A percentile compares a stretch with the other conserved stretches of the same genome.
These are phyloP conservation scores for Pelargonium cotyledonis DNA, from an alignment of 441 rosid species.

Conservation along the genomic window DNA sequence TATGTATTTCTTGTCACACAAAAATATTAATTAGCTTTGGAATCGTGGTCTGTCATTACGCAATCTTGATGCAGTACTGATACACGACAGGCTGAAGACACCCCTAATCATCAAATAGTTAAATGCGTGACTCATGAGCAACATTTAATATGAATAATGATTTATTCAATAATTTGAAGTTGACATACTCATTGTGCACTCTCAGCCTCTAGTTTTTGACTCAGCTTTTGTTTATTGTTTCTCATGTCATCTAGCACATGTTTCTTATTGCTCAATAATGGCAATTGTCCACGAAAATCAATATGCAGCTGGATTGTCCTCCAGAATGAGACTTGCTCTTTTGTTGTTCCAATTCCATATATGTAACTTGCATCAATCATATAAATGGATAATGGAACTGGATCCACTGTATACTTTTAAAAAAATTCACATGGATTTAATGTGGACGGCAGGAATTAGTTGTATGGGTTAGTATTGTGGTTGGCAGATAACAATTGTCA, in stretches of 20 bases:
- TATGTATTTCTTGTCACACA: not conserved
- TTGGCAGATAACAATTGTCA: not conserved
- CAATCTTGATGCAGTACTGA: not conserved
- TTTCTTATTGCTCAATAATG: not conserved
- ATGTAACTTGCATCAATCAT: not conserved
- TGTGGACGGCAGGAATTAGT: not conserved
- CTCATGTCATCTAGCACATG: not conserved
- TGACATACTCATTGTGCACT: not conserved
- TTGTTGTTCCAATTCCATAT: not conserved
- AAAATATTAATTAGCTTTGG: not conserved
- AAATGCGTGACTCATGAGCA: not conserved
- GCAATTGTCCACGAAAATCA: not conserved
- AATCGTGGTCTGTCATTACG: not conserved
- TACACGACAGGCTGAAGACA: not conserved
- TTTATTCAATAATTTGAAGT: not conserved
- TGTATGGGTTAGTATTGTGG: not conserved
- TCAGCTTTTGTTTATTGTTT: not conserved
- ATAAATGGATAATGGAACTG: not conserved
- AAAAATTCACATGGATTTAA: not conserved
- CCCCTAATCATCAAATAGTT: not conserved
- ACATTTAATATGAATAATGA: not conserved
- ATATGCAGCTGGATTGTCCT: not conserved
- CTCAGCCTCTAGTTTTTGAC: conserved; percentile 1
- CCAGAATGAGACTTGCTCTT: not conserved
- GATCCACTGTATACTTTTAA: not conserved